Conservation (phyloP, 2,329 filamentous ascomycete genomes). For the Fusarium anguioides region DNA sequence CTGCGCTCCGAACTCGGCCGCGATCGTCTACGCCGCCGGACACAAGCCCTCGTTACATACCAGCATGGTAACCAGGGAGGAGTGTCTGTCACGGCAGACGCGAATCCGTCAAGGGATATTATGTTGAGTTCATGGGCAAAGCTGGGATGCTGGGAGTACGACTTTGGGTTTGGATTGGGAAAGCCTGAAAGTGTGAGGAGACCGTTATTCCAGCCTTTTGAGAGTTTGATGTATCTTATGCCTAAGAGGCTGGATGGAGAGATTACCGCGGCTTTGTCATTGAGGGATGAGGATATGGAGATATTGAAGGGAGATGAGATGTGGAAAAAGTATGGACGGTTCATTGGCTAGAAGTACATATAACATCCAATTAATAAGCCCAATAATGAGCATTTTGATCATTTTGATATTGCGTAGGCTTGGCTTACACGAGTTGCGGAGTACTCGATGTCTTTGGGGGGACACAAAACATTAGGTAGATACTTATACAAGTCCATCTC, state of each 20-base stretch:
- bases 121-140: constrained; percentile 67
- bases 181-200: constrained; percentile 59
- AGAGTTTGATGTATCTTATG: constrained; percentile 63
- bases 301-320: constrained; percentile 55
- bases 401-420: no score
- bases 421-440: no score
- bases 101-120: constrained; percentile 56
- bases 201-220: constrained; percentile 58
- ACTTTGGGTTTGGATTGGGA: constrained; percentile 61
- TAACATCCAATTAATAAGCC: no score
- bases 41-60: constrained; percentile 56
- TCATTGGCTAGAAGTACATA: constrained; percentile 41
- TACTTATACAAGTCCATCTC: no score
- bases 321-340: constrained; percentile 46
- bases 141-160: constrained; percentile 55
- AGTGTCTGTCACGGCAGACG: constrained; percentile 49
- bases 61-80: constrained; percentile 52
- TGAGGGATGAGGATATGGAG: constrained; percentile 61
- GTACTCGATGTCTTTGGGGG: no score
- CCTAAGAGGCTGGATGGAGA: constrained; percentile 57
- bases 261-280: constrained; percentile 57
- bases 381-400: no score
- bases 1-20: constrained; percentile 55
- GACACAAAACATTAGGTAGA: no score
- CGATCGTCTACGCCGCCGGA: constrained; percentile 49